These are phyloP conservation scores for Thelephora ganbajun DNA, from an alignment of 768 basidiomycete species.

Conservation along the genomic window DNA sequence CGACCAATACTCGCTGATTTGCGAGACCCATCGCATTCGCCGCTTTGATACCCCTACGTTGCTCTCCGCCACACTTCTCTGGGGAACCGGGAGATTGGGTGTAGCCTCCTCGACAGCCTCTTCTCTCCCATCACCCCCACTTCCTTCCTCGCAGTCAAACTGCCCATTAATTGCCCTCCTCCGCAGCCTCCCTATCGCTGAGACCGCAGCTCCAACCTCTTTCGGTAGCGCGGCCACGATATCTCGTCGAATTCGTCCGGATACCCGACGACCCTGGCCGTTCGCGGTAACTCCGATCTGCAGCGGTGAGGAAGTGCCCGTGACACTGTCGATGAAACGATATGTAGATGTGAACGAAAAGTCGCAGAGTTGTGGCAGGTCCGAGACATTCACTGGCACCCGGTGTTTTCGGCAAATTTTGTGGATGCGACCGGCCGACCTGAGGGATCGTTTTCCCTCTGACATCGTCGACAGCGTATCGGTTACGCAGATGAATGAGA, in stretches of 20 bases:
- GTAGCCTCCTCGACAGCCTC: constrained; percentile 23
- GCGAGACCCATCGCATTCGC: constrained; percentile 86
- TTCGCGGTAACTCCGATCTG: constrained; percentile 86
- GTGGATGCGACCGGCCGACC: constrained; percentile 47
- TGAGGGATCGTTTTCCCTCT: constrained; percentile 24
- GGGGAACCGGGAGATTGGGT: constrained; percentile 58
- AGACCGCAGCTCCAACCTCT: constrained; percentile 62
- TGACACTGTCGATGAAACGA: constrained; percentile 47
- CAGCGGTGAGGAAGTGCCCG: constrained; percentile 33
- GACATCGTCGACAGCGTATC: constrained; percentile 42
- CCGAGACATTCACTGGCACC: constrained; percentile 78
- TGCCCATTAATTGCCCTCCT: constrained; percentile 45
- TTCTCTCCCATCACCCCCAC: constrained; percentile 12
- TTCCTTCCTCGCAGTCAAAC: not conserved
- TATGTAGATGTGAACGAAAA: constrained; percentile 82
- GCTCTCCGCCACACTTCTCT: constrained; percentile 23
- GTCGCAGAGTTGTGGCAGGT: constrained; percentile 77
- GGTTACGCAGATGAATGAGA: constrained; percentile 64
- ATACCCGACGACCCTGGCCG: constrained; percentile 79
- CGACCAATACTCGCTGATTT: constrained; percentile 95
- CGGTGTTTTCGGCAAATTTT: constrained; percentile 36
- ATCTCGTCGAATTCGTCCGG: constrained; percentile 66
- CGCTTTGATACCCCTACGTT: constrained; percentile 24
- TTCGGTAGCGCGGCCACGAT: constrained; percentile 63
- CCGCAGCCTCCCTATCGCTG: constrained; percentile 59